Percentiles rank a stretch among this genome's conserved stretches.
These are phyloP conservation scores for Rubia peregrina DNA, from an alignment of 305 asterid species.

Conservation along the genomic window DNA sequence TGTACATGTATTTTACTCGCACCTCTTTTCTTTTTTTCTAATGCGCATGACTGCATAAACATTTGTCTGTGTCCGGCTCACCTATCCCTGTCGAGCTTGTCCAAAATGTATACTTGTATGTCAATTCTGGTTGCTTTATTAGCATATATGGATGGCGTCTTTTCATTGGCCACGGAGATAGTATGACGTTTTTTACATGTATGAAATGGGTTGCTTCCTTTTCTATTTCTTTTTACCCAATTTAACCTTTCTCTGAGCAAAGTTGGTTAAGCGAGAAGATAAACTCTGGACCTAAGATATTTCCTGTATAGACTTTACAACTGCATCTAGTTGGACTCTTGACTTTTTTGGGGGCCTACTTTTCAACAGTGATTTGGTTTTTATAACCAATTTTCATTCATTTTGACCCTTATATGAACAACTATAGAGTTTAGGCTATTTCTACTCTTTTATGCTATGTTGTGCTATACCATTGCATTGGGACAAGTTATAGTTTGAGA, in stretches of 20 bases:
- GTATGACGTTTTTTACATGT: not conserved
- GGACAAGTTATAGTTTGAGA: not conserved
- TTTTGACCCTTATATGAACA: not conserved
- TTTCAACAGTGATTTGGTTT: not conserved
- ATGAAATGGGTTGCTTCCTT: not conserved
- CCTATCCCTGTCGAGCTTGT: not conserved
- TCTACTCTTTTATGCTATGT: not conserved
- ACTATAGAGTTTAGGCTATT: not conserved
- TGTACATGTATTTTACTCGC: constrained; percentile 1
- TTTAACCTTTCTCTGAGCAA: not conserved
- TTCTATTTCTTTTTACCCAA: not conserved
- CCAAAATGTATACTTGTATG: not conserved
- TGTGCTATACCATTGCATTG: not conserved
- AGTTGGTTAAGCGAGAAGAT: not conserved
- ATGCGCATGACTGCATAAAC: not conserved
- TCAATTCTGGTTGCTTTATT: not conserved
- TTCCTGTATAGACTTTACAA: not conserved
- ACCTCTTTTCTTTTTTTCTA: not conserved
- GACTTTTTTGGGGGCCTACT: not conserved
- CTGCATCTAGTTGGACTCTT: not conserved
- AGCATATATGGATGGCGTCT: not conserved
- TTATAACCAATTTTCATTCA: not conserved
- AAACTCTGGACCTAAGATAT: not conserved
- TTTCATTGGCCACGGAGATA: not conserved
- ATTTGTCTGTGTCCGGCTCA: not conserved